Percentiles rank a stretch among this genome's conserved stretches.
These are phyloP conservation scores for Juglanconis juglandina DNA, from an alignment of 2,329 filamentous ascomycete genomes.

Conservation along the genomic window DNA sequence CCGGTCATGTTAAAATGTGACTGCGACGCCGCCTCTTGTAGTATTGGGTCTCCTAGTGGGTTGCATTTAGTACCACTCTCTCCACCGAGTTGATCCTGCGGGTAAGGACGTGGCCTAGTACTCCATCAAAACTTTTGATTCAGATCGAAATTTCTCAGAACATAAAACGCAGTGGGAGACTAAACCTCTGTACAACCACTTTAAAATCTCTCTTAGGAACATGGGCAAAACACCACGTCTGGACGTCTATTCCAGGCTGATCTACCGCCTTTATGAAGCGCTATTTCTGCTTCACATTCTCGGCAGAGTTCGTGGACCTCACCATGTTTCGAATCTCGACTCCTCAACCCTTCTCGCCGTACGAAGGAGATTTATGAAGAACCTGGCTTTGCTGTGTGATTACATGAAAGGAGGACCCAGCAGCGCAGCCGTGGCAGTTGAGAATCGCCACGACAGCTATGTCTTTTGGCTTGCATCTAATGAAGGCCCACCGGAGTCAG, in stretches of 20 bases:
- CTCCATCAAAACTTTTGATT: too few species aligned
- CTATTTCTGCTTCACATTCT: conserved; percentile 32
- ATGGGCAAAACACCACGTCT: background rate
- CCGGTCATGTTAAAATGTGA: background rate
- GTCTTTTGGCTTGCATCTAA: conserved; percentile 46
- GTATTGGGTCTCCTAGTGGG: too few species aligned
- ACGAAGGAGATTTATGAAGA: conserved; percentile 32
- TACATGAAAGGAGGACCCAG: conserved; percentile 42
- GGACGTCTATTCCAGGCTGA: background rate
- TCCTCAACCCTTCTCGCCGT: conserved; percentile 8
- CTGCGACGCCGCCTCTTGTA: too few species aligned
- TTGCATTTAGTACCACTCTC: too few species aligned
- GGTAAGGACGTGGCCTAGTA: too few species aligned
- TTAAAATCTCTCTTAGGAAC: background rate
- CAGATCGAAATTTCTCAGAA: too few species aligned
- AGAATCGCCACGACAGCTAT: conserved; percentile 29
- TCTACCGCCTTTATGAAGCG: conserved; percentile 36
- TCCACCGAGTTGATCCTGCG: too few species aligned
- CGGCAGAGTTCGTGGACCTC: conserved; percentile 30
- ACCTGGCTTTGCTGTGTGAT: conserved; percentile 44
- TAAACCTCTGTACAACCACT: too few species aligned
- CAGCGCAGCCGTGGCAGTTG: conserved; percentile 42
- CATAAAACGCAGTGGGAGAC: too few species aligned
- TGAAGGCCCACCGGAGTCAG: conserved; percentile 19
- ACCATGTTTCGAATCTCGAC: conserved; percentile 9